Evolutionary conservation across 2,329 filamentous ascomycete genomes (phyloP).

Genomic region (Fusarium anthophilum): DNA sequence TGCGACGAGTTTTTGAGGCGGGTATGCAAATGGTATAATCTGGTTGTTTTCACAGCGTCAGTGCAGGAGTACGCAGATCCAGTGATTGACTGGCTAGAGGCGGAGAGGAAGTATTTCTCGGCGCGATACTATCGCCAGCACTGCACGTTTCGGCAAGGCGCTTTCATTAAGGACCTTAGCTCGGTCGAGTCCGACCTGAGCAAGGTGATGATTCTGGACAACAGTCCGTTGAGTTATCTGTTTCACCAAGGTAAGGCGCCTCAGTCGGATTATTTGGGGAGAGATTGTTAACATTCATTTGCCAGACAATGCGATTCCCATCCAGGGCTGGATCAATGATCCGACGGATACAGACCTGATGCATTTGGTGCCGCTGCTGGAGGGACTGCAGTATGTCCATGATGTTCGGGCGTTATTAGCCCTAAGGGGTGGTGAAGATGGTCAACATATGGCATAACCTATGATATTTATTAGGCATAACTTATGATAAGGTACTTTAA

Average conservation of each 20-base stretch:
- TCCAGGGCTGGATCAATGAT: slow-evolving; percentile 99
- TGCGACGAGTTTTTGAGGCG: slow-evolving; percentile 95
- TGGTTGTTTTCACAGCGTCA: slow-evolving; percentile 95
- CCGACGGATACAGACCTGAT: slow-evolving; percentile 96
- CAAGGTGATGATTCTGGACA: slow-evolving; percentile 98
- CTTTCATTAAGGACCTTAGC: slow-evolving; percentile 97
- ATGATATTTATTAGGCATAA: slow-evolving; percentile 13
- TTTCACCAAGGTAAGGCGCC: slow-evolving; percentile 85
- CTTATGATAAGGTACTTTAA: slow-evolving; percentile 25
- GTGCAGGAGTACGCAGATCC: slow-evolving; percentile 99
- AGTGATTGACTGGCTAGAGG: slow-evolving; percentile 98
- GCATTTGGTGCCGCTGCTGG: slow-evolving; percentile 89
- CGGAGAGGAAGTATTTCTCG: slow-evolving; percentile 95
- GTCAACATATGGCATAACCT: slow-evolving; percentile 62
- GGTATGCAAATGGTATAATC: slow-evolving; percentile 97
- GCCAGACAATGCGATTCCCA: slow-evolving; percentile 97
- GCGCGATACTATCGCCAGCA: slow-evolving; percentile 95
- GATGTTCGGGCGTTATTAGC: slow-evolving; percentile 93
- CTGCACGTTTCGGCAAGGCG: slow-evolving; percentile 93
- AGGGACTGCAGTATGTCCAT: slow-evolving; percentile 95
- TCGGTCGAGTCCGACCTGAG: slow-evolving; percentile 96
- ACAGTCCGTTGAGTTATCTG: slow-evolving; percentile 97
- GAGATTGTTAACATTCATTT: slow-evolving; percentile 9
- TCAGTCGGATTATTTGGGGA: background rate
- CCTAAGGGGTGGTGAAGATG: slow-evolving; percentile 85